These are phyloP conservation scores for Tricholoma matsutake DNA, from an alignment of 768 basidiomycete species.

Conservation along the genomic window DNA sequence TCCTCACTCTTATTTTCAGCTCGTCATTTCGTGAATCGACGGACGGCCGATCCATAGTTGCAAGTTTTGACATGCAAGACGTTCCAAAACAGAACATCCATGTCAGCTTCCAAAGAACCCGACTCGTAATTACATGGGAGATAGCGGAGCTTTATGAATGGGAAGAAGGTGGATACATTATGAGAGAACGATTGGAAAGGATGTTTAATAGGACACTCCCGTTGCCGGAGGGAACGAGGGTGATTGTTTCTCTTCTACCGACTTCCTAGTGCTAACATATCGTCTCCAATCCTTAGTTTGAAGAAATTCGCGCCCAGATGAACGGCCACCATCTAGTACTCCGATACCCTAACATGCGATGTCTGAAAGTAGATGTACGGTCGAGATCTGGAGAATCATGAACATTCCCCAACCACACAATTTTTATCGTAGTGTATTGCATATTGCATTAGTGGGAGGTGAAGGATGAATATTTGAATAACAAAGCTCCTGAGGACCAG, in stretches of 20 bases:
- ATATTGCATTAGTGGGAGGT: background rate
- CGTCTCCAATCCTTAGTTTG: slow-evolving; percentile 45
- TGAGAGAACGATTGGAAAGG: slow-evolving; percentile 62
- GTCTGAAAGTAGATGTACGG: slow-evolving; percentile 40
- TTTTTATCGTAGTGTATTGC: background rate
- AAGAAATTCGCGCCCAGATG: slow-evolving; percentile 69
- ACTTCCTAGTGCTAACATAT: background rate
- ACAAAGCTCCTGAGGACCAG: background rate
- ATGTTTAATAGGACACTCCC: slow-evolving; percentile 67
- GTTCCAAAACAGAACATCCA: slow-evolving; percentile 73
- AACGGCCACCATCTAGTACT: slow-evolving; percentile 57
- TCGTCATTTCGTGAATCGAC: slow-evolving; percentile 69
- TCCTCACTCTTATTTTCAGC: slow-evolving; percentile 33
- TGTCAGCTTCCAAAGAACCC: slow-evolving; percentile 64
- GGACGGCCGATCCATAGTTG: slow-evolving; percentile 67
- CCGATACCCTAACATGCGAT: slow-evolving; percentile 63
- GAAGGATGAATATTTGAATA: background rate
- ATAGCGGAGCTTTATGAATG: slow-evolving; percentile 56
- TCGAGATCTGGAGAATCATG: slow-evolving; percentile 42
- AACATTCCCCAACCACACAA: slow-evolving; percentile 9
- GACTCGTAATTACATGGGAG: slow-evolving; percentile 66
- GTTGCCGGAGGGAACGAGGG: slow-evolving; percentile 70
- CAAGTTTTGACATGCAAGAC: slow-evolving; percentile 68
- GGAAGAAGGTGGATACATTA: slow-evolving; percentile 56
- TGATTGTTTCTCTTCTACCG: slow-evolving; percentile 26